A percentile compares a stretch with the other conserved stretches of the same genome.
These are phyloP conservation scores for Curvularia sp. DNA, from an alignment of 2,329 filamentous ascomycete species.

Conservation along the genomic window DNA sequence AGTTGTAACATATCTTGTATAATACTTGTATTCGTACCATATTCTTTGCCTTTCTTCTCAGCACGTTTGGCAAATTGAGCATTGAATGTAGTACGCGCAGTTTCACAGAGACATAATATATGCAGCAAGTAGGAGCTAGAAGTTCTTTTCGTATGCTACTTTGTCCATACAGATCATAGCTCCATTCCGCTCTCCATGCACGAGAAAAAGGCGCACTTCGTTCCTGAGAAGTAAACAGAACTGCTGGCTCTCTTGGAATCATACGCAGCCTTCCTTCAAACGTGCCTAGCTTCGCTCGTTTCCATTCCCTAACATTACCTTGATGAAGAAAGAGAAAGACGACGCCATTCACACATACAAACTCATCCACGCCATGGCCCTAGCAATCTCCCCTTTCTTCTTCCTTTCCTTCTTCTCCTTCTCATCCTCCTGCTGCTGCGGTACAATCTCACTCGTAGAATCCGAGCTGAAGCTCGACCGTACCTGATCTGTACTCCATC, in stretches of 20 bases:
- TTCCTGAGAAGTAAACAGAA: too few relatives aligned
- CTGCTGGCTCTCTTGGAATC: too few relatives aligned
- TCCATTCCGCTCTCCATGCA: too few relatives aligned
- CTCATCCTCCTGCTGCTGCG: background rate
- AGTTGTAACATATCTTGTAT: background rate
- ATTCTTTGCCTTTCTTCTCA: background rate
- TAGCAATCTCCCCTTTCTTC: background rate
- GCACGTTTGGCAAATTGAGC: background rate
- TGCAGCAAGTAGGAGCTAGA: too few relatives aligned
- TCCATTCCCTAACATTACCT: background rate
- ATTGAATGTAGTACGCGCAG: background rate
- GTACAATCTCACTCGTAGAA: background rate
- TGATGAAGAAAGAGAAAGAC: background rate
- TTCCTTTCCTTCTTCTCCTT: background rate
- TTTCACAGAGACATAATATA: too few relatives aligned
- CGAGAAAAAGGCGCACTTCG: too few relatives aligned
- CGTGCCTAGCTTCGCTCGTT: background rate
- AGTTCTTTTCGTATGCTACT: too few relatives aligned
- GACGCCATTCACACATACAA: background rate
- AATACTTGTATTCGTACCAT: background rate
- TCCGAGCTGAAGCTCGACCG: conserved; percentile 9
- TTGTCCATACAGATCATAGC: too few relatives aligned
- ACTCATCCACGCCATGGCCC: conserved; percentile 10
- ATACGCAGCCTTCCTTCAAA: too few relatives aligned
- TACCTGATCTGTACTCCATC: background rate